Conservation (phyloP, 192 early-diverging fungal species). For the Podila verticillata region DNA sequence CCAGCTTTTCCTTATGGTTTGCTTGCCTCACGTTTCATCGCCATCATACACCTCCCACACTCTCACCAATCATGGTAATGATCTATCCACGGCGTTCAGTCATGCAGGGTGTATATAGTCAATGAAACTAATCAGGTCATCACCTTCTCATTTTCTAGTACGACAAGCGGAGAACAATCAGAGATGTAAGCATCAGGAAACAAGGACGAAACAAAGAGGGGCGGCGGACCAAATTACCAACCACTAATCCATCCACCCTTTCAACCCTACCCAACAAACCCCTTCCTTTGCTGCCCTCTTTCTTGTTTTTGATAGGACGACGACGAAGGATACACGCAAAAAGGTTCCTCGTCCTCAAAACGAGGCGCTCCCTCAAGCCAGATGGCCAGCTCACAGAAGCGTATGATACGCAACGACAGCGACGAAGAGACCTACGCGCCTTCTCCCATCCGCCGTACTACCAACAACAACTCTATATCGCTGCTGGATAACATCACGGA, state of each 20-base stretch:
- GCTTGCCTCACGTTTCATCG: no score
- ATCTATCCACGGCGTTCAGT: no score
- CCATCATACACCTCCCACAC: no score
- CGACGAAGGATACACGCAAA: slow-evolving; percentile 11
- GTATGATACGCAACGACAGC: slow-evolving; percentile 26
- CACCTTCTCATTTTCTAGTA: not conserved
- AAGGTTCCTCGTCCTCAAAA: slow-evolving; percentile 6
- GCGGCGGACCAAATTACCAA: no score
- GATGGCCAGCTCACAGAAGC: slow-evolving; percentile 35
- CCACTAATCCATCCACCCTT: no score
- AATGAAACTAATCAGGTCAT: not conserved
- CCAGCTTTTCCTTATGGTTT: no score
- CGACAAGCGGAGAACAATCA: slow-evolving; percentile 19
- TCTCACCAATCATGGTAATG: no score
- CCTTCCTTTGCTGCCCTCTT: no score
- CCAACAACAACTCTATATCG: not conserved
- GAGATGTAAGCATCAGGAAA: slow-evolving; percentile 13
- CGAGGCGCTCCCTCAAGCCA: slow-evolving; percentile 7
- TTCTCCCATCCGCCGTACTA: not conserved
- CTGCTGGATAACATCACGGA: not conserved
- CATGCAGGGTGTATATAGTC: no score
- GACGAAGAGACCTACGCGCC: slow-evolving; percentile 18
- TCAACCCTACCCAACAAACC: no score
- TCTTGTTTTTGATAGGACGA: not conserved
- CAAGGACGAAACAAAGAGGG: not conserved